phyloP scores from a whole-genome alignment of 2,329 filamentous ascomycete species.

The Verticillium klebahnii region DNA sequence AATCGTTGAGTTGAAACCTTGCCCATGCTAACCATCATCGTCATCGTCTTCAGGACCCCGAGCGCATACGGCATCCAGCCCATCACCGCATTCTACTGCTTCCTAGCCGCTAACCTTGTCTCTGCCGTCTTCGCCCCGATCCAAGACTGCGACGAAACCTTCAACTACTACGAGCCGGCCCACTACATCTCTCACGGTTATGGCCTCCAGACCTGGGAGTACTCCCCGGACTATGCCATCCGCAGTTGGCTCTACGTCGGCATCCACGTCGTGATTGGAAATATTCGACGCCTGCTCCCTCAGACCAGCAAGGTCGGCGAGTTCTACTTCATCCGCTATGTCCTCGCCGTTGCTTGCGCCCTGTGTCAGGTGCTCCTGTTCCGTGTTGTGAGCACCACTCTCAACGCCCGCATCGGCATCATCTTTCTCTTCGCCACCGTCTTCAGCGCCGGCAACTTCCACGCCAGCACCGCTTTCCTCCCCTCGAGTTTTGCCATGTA shows the following conservation, averaged over 20 bases:
- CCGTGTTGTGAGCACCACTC: constrained; percentile 66
- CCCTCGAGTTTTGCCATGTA: constrained; percentile 98
- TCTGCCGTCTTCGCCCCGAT: constrained; percentile 85
- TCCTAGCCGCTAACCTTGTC: constrained; percentile 66
- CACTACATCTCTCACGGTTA: constrained; percentile 93
- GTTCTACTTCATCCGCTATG: constrained; percentile 82
- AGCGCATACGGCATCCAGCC: constrained; percentile 63
- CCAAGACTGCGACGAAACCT: constrained; percentile 97
- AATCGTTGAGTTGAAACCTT: not conserved
- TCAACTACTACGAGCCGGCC: constrained; percentile 98
- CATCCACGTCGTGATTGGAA: constrained; percentile 71
- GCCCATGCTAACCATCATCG: constrained; percentile 4
- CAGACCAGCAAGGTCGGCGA: constrained; percentile 62
- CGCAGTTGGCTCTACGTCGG: constrained; percentile 89
- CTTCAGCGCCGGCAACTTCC: constrained; percentile 87
- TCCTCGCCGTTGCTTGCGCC: constrained; percentile 72
- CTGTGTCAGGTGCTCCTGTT: constrained; percentile 79
- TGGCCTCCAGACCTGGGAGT: constrained; percentile 97
- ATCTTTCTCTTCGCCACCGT: constrained; percentile 76
- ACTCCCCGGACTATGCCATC: constrained; percentile 91
- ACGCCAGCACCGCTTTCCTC: constrained; percentile 80
- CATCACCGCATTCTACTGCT: constrained; percentile 75
- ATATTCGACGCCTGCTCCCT: constrained; percentile 59
- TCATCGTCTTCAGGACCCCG: constrained; percentile 29
- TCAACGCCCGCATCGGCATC: constrained; percentile 80